Base-by-base conservation (phyloP, 192 early-diverging fungal genomes). In the Radiomyces spectabilis region DNA sequence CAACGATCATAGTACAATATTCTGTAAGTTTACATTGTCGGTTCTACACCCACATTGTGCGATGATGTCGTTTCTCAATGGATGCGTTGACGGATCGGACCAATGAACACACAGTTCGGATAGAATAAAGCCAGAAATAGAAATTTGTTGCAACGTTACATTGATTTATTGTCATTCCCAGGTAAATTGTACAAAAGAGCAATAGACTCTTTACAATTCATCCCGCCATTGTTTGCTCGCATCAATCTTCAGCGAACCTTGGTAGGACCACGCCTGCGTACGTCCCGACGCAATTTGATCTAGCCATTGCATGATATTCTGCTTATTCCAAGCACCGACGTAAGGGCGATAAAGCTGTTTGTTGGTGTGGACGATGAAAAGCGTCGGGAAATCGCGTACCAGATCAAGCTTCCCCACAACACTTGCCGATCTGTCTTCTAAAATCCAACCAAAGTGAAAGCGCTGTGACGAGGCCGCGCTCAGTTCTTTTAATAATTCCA, bases 361-460 rank as follows among this genome's bases (percentile, higher is more conserved):
- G 29, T 61, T 65, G 21, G 76, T 77, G 51, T 74, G 76, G 12
- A 86, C 46, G 27, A 77, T 64, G 50, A 88, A 63, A 21, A 78
- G 63, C 16, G 65, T 60, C 12, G 86, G 86, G 30, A 75, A 73
- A 50, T 81, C 77, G 51, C 76, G 71, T 3, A 78, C 71, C 42
- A 86, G 53, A 29, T 76, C 72, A 65, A 86, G 81, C 27, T 78
- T 51, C 2, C 59, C 47, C 37, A 71, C 69, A 5, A 86, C 47
- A 8, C 59, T 50, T 16, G 57, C 39, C 2, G 77, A 73, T n/a
- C 65, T 54, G 16, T 61, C 56, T 5, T 77, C 77, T 44, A 81
- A 75, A 41, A 84, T 78, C 86, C 86, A 88, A 22, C 74, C 57
- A n/a, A 78, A 75, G 27, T 74, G 65, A 22, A 83, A 77, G 57